A percentile compares a stretch with the other conserved stretches of the same genome.
These are phyloP conservation scores for Ustilago xerochloae DNA, from an alignment of 1,284 basidiomycete genomes.

Conservation along the genomic window DNA sequence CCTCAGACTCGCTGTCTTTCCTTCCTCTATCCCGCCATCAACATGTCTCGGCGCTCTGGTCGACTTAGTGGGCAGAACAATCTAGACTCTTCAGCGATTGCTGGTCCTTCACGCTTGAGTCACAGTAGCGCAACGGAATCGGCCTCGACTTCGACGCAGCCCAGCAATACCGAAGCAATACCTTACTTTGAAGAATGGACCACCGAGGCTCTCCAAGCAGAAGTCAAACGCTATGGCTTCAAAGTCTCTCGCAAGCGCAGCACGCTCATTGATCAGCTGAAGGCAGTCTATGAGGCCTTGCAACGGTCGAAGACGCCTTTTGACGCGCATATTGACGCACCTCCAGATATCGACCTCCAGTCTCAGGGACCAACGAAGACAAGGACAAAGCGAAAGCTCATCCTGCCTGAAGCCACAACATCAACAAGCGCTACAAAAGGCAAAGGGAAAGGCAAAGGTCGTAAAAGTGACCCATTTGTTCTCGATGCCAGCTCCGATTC, in stretches of 20 bases:
- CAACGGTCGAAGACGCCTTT: neutral
- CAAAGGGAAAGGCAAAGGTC: constrained; percentile 24
- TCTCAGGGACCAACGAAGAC: neutral
- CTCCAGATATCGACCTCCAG: neutral
- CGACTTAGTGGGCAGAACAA: neutral
- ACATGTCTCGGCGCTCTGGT: constrained; percentile 17
- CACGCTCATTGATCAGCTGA: constrained; percentile 40
- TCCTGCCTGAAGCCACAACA: constrained; percentile 3
- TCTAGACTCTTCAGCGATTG: neutral
- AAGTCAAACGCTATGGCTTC: constrained; percentile 48
- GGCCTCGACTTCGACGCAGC: neutral
- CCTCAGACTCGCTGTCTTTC: neutral
- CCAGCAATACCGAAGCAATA: neutral
- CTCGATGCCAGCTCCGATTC: constrained; percentile 21
- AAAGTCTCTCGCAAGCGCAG: constrained; percentile 26
- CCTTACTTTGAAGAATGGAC: constrained; percentile 37
- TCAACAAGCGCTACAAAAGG: neutral
- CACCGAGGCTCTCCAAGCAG: constrained; percentile 14
- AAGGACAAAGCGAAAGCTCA: constrained; percentile 1
- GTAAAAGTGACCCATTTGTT: constrained; percentile 41
- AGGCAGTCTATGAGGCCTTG: constrained; percentile 29
- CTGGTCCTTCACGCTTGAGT: constrained; percentile 1
- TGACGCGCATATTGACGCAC: neutral
- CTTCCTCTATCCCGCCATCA: neutral
- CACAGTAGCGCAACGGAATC: neutral